Percentiles rank a stretch among this genome's conserved stretches.
These are phyloP conservation scores for Cerioporus squamosus DNA, from an alignment of 1,284 basidiomycete genomes.

Conservation along the genomic window DNA sequence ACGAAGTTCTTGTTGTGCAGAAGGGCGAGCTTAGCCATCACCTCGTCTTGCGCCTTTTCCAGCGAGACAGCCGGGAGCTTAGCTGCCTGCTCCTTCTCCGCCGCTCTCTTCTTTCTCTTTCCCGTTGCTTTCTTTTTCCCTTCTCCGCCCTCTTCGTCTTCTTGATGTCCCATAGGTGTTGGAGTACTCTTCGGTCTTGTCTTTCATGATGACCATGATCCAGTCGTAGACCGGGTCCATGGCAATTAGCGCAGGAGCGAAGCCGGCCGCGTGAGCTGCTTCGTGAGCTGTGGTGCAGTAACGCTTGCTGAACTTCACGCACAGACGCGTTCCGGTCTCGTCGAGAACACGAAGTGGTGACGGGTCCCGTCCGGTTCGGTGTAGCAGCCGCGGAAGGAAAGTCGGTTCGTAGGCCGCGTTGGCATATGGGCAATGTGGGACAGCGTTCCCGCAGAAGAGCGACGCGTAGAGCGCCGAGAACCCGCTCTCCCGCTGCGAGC, in stretches of 20 bases:
- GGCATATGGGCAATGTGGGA: not conserved
- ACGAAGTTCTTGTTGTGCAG: not conserved
- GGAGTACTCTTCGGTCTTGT: constrained; percentile 10
- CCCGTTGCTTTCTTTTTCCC: too few species aligned
- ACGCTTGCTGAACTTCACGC: constrained; percentile 14
- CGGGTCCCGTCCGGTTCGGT: not conserved
- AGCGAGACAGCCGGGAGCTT: not conserved
- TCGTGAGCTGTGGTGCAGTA: constrained; percentile 17
- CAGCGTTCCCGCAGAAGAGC: not conserved
- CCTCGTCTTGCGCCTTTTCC: not conserved
- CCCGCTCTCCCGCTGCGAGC: constrained; percentile 5
- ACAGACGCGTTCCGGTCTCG: constrained; percentile 4
- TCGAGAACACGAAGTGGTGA: constrained; percentile 2
- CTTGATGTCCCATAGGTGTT: constrained; percentile 1
- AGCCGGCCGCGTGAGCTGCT: constrained; percentile 5
- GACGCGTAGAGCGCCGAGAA: constrained; percentile 11
- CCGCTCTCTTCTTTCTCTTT: not conserved
- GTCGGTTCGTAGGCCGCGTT: not conserved
- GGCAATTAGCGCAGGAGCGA: constrained; percentile 16
- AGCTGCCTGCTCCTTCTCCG: not conserved
- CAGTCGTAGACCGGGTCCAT: constrained; percentile 14
- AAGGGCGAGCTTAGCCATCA: not conserved
- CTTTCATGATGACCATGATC: constrained; percentile 20
- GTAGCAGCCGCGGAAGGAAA: constrained; percentile 16
- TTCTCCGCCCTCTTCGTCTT: too few species aligned